Conservation (phyloP, 2,329 filamentous ascomycete genomes). For the Metarhizium sp. region DNA sequence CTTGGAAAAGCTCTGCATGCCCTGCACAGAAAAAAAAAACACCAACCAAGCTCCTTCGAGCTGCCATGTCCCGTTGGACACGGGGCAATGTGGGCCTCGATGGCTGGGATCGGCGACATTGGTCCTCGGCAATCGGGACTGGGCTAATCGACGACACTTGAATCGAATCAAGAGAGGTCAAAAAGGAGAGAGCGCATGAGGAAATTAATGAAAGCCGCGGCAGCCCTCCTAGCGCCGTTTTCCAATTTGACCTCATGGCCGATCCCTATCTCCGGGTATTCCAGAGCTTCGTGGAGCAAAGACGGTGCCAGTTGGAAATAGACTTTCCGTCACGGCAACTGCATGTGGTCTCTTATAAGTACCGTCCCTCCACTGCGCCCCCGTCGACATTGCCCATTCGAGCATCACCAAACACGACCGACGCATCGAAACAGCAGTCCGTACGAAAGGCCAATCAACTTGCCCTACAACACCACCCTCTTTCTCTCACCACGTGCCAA, state of each 20-base stretch:
- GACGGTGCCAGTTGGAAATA: not conserved
- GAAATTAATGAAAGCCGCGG: constrained; percentile 2
- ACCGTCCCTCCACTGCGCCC: not conserved
- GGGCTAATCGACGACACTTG: not conserved
- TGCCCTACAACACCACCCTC: not conserved
- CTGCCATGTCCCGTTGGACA: not conserved
- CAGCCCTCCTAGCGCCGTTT: not conserved
- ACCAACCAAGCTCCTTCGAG: not conserved
- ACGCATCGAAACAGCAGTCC: not conserved
- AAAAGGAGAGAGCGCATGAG: not conserved
- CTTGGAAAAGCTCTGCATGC: too few species aligned
- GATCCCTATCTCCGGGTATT: not conserved
- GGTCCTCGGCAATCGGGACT: constrained; percentile 2
- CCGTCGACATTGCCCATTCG: not conserved
- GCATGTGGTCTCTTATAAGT: too few species aligned
- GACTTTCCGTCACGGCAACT: not conserved
- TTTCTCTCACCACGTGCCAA: not conserved
- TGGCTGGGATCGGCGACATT: constrained; percentile 1
- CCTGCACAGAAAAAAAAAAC: not conserved
- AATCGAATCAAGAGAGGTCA: not conserved
- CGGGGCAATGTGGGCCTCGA: not conserved
- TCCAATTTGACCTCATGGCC: not conserved
- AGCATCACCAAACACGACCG: not conserved
- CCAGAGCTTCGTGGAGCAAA: too few species aligned
- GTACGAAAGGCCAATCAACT: not conserved